phyloP scores from a whole-genome alignment of 2,329 filamentous ascomycete genomes.

The Claviceps arundinis region DNA sequence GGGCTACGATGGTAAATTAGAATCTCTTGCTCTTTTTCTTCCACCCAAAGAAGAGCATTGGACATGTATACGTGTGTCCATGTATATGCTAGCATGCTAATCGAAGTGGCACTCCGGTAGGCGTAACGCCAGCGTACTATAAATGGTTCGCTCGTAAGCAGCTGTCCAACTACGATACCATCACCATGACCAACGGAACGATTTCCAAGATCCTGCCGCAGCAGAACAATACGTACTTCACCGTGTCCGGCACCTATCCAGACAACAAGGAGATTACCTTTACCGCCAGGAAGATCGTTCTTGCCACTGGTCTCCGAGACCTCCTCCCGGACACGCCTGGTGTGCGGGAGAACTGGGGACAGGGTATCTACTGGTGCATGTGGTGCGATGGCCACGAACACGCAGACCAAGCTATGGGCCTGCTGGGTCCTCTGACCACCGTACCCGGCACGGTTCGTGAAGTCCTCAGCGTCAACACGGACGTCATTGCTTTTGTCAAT shows the following conservation, averaged over 20 bases:
- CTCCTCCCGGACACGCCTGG: conserved; percentile 42
- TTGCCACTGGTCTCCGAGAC: conserved; percentile 44
- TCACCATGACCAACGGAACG: conserved; percentile 37
- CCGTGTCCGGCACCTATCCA: conserved; percentile 18
- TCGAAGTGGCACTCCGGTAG: conserved; percentile 17
- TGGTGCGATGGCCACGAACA: conserved; percentile 54
- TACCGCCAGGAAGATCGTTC: conserved; percentile 39
- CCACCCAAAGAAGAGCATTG: too few relatives aligned
- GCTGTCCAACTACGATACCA: conserved; percentile 36
- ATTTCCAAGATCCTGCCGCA: conserved; percentile 29
- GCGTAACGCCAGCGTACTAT: conserved; percentile 40
- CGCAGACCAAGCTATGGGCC: conserved; percentile 41
- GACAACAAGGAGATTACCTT: conserved; percentile 17
- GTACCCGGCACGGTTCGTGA: conserved; percentile 34
- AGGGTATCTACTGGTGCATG: conserved; percentile 49
- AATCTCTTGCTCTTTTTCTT: background rate
- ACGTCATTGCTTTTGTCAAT: conserved; percentile 46
- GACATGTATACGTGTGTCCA: too few relatives aligned
- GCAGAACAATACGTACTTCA: conserved; percentile 31
- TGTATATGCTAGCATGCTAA: background rate
- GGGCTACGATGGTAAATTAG: conserved; percentile 39
- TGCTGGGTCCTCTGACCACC: conserved; percentile 33
- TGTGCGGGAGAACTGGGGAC: conserved; percentile 39
- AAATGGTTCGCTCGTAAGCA: conserved; percentile 39
- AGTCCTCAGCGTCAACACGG: conserved; percentile 38